Evolutionary conservation across 768 basidiomycete species (phyloP), one percentile per base, ranked within the genome.

Genomic region (Pilatotrama ljubarskyi): DNA sequence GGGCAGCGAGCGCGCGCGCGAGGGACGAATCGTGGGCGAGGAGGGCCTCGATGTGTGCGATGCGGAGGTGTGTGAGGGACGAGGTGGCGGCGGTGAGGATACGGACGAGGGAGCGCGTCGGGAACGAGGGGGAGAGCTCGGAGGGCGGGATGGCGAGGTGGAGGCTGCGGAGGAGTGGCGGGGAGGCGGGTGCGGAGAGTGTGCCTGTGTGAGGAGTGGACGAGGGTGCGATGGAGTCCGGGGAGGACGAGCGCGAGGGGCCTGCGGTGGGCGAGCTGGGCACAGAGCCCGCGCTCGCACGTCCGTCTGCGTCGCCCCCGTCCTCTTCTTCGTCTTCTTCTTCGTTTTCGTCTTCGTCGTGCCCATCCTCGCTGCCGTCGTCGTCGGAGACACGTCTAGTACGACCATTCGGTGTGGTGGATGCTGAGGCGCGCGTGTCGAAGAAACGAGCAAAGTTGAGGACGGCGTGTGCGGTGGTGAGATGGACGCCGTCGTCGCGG

Each of bases 61-160:
- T 35, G 47, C 17, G 41, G 22, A 61, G 59, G 42, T 61, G 59
- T 32, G 53, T 50, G 53, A 61, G 47, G 24, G 48, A 36, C 40
- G 41, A 4, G 25, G 51, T 20, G 53, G 32, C 24, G 14, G 46
- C 20, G 46, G 32, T 4, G 26, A 59, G 58, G 14, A 54, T 48
- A 26, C 14, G 38, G 37, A 36, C 15, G 44, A 59, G 58, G 4
- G 51, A 18, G n/a, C 26, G 38, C 2, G 52, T 49, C 13, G 58
- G 58, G 38, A 59, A 48, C 5, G 44, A 18, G 10, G 46, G 37
- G 17, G 18, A 6, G 51, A 59, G 52, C 44, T 53, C 37, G 50
- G 43, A 20, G 25, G 58, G 58, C 25, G 51, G 51, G 44, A 59
- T 29, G 37, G 35, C 42, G 38, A 59, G 44, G 36, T 42, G 18